A percentile compares a stretch with the other conserved stretches of the same genome.
These are phyloP conservation scores for Phylloporus rhodoxanthus DNA, from an alignment of 768 basidiomycete species.

Conservation along the genomic window DNA sequence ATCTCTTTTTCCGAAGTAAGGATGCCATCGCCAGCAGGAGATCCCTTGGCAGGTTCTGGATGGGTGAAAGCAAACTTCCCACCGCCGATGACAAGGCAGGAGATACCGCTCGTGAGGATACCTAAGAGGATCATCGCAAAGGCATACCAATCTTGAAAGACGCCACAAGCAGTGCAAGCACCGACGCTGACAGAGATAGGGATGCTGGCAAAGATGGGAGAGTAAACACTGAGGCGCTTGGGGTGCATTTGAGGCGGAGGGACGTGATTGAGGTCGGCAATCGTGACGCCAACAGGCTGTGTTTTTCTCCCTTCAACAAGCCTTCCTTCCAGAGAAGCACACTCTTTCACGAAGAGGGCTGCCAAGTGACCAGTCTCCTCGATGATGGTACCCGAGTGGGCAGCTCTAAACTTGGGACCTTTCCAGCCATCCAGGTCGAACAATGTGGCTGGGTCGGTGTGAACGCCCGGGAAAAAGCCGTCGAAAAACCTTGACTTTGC, in stretches of 20 bases:
- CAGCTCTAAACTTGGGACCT: conserved; percentile 31
- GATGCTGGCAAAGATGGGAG: conserved; percentile 25
- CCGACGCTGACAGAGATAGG: conserved; percentile 29
- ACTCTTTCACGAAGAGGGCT: conserved; percentile 25
- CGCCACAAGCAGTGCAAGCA: conserved; percentile 24
- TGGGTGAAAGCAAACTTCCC: conserved; percentile 26
- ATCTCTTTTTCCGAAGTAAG: conserved; percentile 20
- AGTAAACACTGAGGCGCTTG: conserved; percentile 14
- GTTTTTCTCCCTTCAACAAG: conserved; percentile 24
- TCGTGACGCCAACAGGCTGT: conserved; percentile 21
- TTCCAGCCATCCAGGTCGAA: conserved; percentile 28
- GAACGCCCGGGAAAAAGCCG: conserved; percentile 31
- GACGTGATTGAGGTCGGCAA: conserved; percentile 22
- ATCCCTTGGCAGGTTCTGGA: conserved; percentile 21
- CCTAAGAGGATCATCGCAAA: conserved; percentile 34
- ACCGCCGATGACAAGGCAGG: conserved; percentile 32
- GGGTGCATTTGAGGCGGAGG: conserved; percentile 17
- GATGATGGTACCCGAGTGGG: conserved; percentile 30
- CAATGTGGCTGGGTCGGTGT: conserved; percentile 28
- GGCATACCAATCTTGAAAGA: conserved; percentile 30
- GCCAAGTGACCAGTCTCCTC: conserved; percentile 30
- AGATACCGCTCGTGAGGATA: conserved; percentile 26
- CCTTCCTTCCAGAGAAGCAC: conserved; percentile 8
- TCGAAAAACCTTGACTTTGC: conserved; percentile 32
- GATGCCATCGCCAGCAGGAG: conserved; percentile 30